phyloP scores from a whole-genome alignment of 2,329 filamentous ascomycete genomes.

The Cadophora sp. region DNA sequence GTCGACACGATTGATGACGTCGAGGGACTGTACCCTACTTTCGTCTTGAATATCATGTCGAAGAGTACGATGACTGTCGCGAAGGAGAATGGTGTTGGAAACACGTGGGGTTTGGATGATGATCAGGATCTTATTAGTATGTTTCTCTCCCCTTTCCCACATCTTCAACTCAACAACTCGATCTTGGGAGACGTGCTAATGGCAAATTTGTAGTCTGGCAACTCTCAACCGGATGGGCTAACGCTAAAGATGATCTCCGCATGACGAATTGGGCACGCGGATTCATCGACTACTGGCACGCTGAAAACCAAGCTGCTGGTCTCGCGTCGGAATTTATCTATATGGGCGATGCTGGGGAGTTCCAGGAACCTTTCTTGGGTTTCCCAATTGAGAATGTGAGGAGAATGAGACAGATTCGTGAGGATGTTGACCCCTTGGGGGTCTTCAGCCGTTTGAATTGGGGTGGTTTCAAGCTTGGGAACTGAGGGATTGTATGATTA shows the following conservation, averaged over 20 bases:
- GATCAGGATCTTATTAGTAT: slow-evolving; percentile 31
- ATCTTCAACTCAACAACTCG: too few species aligned
- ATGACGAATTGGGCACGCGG: slow-evolving; percentile 46
- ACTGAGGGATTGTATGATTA: too few species aligned
- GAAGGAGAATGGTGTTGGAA: slow-evolving; percentile 48
- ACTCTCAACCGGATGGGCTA: slow-evolving; percentile 48
- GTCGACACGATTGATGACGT: background rate
- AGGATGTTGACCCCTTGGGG: slow-evolving; percentile 39
- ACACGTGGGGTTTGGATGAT: slow-evolving; percentile 48
- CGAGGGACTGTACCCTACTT: slow-evolving; percentile 48
- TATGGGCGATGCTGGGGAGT: slow-evolving; percentile 35
- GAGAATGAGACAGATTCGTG: slow-evolving; percentile 37
- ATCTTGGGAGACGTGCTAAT: too few species aligned
- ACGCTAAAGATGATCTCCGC: slow-evolving; percentile 47
- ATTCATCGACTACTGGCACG: slow-evolving; percentile 44
- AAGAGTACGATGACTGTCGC: slow-evolving; percentile 43
- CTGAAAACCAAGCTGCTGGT: slow-evolving; percentile 39
- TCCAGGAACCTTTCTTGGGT: slow-evolving; percentile 39
- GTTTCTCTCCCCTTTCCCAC: background rate
- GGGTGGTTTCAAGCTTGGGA: too few species aligned
- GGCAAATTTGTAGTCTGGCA: slow-evolving; percentile 46
- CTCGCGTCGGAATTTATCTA: slow-evolving; percentile 30
- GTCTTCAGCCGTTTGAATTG: slow-evolving; percentile 25
- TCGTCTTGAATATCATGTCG: slow-evolving; percentile 46
- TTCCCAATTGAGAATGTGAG: slow-evolving; percentile 47